Evolutionary conservation across 1,284 basidiomycete genomes (phyloP).

Genomic region (Entoloma clypeatum): DNA sequence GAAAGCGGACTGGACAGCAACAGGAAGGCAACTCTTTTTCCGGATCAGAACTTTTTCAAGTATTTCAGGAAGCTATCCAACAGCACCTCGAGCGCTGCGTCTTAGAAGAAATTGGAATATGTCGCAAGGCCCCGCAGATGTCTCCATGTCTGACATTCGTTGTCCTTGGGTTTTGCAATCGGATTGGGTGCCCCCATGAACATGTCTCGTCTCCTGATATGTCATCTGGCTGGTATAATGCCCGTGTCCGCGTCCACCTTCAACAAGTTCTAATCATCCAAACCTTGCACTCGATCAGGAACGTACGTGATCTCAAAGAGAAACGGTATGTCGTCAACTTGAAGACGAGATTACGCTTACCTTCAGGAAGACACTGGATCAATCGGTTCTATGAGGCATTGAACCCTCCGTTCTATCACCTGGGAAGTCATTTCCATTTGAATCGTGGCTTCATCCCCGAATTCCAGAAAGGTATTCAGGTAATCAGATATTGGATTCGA

Average conservation of each 20-base stretch:
- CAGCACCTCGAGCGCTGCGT: slow-evolving; percentile 30
- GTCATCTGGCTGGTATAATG: slow-evolving; percentile 32
- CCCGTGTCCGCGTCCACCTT: slow-evolving; percentile 40
- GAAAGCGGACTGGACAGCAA: slow-evolving; percentile 9
- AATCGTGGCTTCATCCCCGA: slow-evolving; percentile 34
- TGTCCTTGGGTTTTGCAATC: slow-evolving; percentile 34
- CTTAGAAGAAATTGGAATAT: slow-evolving; percentile 32
- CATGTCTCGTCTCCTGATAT: slow-evolving; percentile 31
- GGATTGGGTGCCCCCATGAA: slow-evolving; percentile 33
- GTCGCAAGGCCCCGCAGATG: slow-evolving; percentile 30
- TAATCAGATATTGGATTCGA: slow-evolving; percentile 39
- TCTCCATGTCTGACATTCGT: slow-evolving; percentile 39
- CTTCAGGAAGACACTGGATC: slow-evolving; percentile 32
- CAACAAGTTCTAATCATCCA: slow-evolving; percentile 48
- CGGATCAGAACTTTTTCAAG: slow-evolving; percentile 19
- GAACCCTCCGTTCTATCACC: slow-evolving; percentile 33
- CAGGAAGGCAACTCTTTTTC: slow-evolving; percentile 19
- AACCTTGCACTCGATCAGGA: slow-evolving; percentile 20
- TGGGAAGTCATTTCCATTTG: slow-evolving; percentile 36
- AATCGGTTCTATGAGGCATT: slow-evolving; percentile 37
- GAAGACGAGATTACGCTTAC: not conserved
- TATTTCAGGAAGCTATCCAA: slow-evolving; percentile 24
- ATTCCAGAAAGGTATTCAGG: slow-evolving; percentile 28
- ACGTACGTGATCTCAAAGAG: slow-evolving; percentile 10
- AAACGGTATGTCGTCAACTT: slow-evolving; percentile 13